phyloP scores from a whole-genome alignment of 352 stramenopile genomes.

The Phytopythium sindhum region DNA sequence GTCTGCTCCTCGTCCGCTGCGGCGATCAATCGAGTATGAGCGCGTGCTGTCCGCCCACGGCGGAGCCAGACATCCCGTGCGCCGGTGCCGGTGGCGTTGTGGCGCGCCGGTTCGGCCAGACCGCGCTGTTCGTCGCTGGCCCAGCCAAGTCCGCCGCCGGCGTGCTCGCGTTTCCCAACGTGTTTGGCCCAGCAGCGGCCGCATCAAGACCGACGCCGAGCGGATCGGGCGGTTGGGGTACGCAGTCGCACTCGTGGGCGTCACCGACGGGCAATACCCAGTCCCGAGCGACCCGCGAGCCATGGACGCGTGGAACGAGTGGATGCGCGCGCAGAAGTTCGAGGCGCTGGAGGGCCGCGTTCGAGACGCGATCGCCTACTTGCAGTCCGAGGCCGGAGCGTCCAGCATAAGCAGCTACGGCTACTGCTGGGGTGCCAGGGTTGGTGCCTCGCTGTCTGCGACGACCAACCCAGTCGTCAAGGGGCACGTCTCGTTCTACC shows the following conservation, averaged over 20 bases:
- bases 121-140: slow-evolving; percentile 20
- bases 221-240: slow-evolving; percentile 28
- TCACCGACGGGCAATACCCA: slow-evolving; percentile 24
- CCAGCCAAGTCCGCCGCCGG: slow-evolving; percentile 19
- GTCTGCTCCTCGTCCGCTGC: no score
- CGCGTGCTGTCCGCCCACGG: neutral
- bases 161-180: slow-evolving; percentile 34
- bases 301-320: neutral
- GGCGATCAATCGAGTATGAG: slow-evolving; percentile 3
- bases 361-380: slow-evolving; percentile 23
- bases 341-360: neutral
- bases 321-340: neutral
- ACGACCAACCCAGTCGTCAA: slow-evolving; percentile 15
- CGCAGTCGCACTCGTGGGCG: slow-evolving; percentile 32
- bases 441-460: slow-evolving; percentile 10
- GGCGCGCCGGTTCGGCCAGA: neutral
- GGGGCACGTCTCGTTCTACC: slow-evolving; percentile 34
- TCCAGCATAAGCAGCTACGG: slow-evolving; percentile 11
- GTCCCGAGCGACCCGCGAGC: slow-evolving; percentile 29
- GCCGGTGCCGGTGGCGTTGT: neutral
- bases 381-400: slow-evolving; percentile 23
- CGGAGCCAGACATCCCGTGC: neutral
- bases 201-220: slow-evolving; percentile 32
- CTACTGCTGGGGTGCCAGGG: slow-evolving; percentile 8
- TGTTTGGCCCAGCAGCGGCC: slow-evolving; percentile 37